These are phyloP conservation scores for Ophiostoma sp. DNA, from an alignment of 2,329 filamentous ascomycete genomes.

Conservation along the genomic window DNA sequence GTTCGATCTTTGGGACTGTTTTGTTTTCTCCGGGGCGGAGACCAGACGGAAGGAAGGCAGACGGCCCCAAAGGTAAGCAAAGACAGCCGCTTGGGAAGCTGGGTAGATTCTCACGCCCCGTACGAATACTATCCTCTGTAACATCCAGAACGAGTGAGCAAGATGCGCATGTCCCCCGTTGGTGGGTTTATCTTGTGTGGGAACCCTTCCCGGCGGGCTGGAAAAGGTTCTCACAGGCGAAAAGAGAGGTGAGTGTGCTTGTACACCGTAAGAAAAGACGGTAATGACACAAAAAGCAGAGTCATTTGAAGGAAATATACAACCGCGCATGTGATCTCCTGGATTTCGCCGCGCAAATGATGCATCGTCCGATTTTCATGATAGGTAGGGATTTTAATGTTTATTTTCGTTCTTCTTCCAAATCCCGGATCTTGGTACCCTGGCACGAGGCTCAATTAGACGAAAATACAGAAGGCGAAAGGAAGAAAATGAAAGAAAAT, in stretches of 20 bases:
- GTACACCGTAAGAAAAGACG: neutral
- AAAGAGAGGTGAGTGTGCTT: neutral
- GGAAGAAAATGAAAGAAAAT: neutral
- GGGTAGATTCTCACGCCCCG: neutral
- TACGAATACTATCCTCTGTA: neutral
- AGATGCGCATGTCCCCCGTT: neutral
- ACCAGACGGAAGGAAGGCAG: neutral
- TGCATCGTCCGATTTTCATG: neutral
- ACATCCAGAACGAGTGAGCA: neutral
- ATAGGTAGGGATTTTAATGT: neutral
- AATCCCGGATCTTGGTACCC: neutral
- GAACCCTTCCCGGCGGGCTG: neutral
- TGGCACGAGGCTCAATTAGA: neutral
- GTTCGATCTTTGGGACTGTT: neutral
- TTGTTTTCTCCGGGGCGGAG: neutral
- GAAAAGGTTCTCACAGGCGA: conserved; percentile 7
- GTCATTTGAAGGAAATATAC: neutral
- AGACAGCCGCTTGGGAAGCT: neutral
- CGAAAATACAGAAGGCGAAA: neutral
- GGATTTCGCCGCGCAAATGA: neutral
- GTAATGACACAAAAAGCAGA: neutral
- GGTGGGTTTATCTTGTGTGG: neutral
- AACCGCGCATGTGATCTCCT: neutral
- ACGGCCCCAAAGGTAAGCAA: neutral
- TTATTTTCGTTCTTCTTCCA: neutral